Percentiles rank a stretch among this genome's conserved stretches.
phyloP scores from a whole-genome alignment of 2,329 filamentous ascomycete genomes.

The Kalmusia sp. region DNA sequence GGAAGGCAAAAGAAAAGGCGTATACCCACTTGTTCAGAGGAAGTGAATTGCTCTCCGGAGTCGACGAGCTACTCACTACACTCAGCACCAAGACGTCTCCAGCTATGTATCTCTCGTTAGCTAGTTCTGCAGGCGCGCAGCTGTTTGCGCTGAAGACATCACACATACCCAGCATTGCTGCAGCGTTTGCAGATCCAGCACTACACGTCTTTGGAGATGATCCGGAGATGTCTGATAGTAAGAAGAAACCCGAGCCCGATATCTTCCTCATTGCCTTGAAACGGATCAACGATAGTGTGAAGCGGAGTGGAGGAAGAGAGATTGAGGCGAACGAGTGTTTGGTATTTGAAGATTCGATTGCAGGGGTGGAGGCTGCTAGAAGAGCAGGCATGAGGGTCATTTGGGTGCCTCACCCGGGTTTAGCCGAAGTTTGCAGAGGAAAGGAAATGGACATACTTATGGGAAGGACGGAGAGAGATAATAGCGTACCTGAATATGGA shows the following conservation, averaged over 20 bases:
- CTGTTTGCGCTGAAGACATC: conserved; percentile 14
- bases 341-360: conserved; percentile 45
- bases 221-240: conserved; percentile 10
- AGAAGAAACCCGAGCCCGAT: conserved; percentile 22
- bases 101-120: conserved; percentile 8
- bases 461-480: conserved; percentile 18
- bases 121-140: conserved; percentile 8
- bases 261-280: conserved; percentile 23
- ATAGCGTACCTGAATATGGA: conserved; percentile 1
- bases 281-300: conserved; percentile 9
- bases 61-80: conserved; percentile 6
- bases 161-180: conserved; percentile 9
- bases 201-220: conserved; percentile 21
- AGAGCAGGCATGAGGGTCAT: conserved; percentile 45
- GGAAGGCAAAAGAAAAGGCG: conserved; percentile 19
- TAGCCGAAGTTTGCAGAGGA: conserved; percentile 20
- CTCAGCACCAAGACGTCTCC: conserved; percentile 2
- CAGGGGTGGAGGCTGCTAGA: conserved; percentile 40
- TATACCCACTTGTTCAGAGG: conserved; percentile 19
- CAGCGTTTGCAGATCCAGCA: conserved; percentile 2
- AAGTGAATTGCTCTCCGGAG: conserved; percentile 14
- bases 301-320: conserved; percentile 9
- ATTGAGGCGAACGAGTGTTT: conserved; percentile 37
- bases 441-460: conserved; percentile 21
- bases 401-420: conserved; percentile 42